Percentiles rank a stretch among this genome's conserved stretches.
Conservation (phyloP, 2,329 filamentous ascomycete genomes). For the Scopulariopsis brevicaulis region DNA sequence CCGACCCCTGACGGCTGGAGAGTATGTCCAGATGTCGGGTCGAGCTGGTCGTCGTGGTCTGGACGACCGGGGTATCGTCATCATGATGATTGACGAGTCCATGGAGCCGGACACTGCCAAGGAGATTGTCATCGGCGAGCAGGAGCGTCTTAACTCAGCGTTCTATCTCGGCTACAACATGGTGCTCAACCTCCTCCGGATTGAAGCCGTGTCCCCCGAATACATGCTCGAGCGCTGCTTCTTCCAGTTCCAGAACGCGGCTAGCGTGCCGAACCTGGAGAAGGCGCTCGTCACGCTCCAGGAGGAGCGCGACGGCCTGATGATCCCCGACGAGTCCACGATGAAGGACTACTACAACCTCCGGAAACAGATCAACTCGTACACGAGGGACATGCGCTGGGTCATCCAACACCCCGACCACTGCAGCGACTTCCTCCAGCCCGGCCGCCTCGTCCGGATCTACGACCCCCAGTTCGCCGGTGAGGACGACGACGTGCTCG, state of each 20-base stretch:
- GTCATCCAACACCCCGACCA: conserved; percentile 90
- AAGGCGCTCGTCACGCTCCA: conserved; percentile 73
- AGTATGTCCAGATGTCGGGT: conserved; percentile 98
- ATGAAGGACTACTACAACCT: conserved; percentile 93
- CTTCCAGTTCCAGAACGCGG: conserved; percentile 94
- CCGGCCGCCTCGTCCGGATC: conserved; percentile 79
- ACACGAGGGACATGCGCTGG: conserved; percentile 78
- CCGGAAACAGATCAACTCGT: conserved; percentile 70
- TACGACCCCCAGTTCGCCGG: conserved; percentile 49
- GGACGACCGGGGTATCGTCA: conserved; percentile 94
- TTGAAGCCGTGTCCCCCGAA: conserved; percentile 98
- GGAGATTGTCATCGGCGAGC: conserved; percentile 89
- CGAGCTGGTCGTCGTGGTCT: conserved; percentile 93
- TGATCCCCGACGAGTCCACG: conserved; percentile 74
- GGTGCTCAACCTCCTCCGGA: conserved; percentile 90
- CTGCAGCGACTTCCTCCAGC: conserved; percentile 72
- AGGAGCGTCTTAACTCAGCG: conserved; percentile 94
- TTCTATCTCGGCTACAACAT: conserved; percentile 99
- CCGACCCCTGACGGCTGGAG: conserved; percentile 82
- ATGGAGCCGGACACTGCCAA: conserved; percentile 93
- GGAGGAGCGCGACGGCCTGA: conserved; percentile 57
- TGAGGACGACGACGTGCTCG: conserved; percentile 20
- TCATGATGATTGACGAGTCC: conserved; percentile 98
- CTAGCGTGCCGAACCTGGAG: conserved; percentile 74
- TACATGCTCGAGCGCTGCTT: conserved; percentile 99